phyloP scores from a whole-genome alignment of 2,329 filamentous ascomycete genomes.

The Chrysoporthe cubensis region DNA sequence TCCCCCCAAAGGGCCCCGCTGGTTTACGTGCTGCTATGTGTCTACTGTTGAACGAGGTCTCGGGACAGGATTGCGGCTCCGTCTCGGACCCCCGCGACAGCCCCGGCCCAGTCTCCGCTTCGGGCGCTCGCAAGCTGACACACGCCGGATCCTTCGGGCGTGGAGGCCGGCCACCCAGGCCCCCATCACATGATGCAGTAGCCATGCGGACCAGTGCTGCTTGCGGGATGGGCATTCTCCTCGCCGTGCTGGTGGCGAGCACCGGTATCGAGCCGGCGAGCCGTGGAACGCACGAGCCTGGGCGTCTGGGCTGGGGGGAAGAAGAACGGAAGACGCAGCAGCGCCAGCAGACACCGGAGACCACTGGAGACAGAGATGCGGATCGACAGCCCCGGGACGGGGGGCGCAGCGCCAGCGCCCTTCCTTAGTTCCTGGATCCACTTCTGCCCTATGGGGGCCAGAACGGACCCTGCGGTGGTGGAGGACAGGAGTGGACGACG shows the following conservation, averaged over 20 bases:
- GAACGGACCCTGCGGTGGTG: neutral
- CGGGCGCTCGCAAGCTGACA: neutral
- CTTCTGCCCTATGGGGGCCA: conserved; percentile 19
- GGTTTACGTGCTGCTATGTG: neutral
- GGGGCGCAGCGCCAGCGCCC: neutral
- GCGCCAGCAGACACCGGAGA: too few species aligned
- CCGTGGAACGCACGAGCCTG: too few species aligned
- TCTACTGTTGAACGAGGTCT: neutral
- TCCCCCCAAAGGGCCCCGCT: too few species aligned
- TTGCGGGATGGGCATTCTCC: neutral
- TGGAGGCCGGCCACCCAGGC: neutral
- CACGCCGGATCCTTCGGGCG: conserved; percentile 15
- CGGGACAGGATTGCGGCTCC: neutral
- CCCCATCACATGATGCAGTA: conserved; percentile 24
- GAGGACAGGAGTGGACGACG: neutral
- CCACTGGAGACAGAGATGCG: too few species aligned
- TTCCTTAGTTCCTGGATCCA: conserved; percentile 4
- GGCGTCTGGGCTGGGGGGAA: too few species aligned
- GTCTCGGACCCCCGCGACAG: neutral
- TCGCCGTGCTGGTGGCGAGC: too few species aligned
- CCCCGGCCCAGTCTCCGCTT: neutral
- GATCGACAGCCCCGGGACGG: too few species aligned
- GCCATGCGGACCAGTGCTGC: conserved; percentile 16
- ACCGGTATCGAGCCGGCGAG: too few species aligned
- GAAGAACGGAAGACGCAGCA: too few species aligned